Conservation (phyloP, 1,284 basidiomycete species). For the Heterobasidion irregulare region DNA sequence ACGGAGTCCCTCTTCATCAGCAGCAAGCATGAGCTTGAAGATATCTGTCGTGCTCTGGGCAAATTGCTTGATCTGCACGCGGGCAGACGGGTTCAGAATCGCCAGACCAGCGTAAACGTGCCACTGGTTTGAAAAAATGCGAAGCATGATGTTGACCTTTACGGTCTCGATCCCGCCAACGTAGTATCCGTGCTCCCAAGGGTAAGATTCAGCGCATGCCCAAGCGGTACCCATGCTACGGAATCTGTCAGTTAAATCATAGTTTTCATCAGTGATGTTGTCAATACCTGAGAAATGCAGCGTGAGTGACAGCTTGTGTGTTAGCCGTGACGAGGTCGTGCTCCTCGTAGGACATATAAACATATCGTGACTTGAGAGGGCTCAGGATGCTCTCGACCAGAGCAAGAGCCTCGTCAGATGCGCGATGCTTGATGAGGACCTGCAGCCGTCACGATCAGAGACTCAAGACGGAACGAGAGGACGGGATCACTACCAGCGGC, state of each 20-base stretch:
- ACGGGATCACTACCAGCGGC: constrained; percentile 62
- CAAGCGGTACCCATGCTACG: constrained; percentile 96
- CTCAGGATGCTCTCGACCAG: constrained; percentile 82
- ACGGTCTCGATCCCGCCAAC: constrained; percentile 98
- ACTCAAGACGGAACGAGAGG: not conserved
- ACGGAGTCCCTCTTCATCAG: constrained; percentile 58
- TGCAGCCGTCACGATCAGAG: constrained; percentile 20
- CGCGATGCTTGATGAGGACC: constrained; percentile 89
- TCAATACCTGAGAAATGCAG: constrained; percentile 85
- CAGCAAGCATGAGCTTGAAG: constrained; percentile 95
- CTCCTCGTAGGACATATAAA: constrained; percentile 92
- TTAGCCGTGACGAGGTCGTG: constrained; percentile 97
- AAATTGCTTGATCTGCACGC: constrained; percentile 85
- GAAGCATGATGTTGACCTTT: constrained; percentile 95
- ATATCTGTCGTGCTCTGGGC: constrained; percentile 81
- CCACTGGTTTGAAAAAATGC: constrained; percentile 97
- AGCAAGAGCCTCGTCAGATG: constrained; percentile 61
- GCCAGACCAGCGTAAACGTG: constrained; percentile 98
- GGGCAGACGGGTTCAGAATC: constrained; percentile 92
- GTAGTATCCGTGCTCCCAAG: constrained; percentile 93
- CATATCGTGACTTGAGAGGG: constrained; percentile 82
- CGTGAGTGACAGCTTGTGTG: constrained; percentile 97
- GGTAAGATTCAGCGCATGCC: constrained; percentile 73
- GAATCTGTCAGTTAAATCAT: constrained; percentile 1
- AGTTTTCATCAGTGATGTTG: constrained; percentile 1